Conservation (phyloP, 176 grass and related monocot species). For the Phyllostachys edulis region DNA sequence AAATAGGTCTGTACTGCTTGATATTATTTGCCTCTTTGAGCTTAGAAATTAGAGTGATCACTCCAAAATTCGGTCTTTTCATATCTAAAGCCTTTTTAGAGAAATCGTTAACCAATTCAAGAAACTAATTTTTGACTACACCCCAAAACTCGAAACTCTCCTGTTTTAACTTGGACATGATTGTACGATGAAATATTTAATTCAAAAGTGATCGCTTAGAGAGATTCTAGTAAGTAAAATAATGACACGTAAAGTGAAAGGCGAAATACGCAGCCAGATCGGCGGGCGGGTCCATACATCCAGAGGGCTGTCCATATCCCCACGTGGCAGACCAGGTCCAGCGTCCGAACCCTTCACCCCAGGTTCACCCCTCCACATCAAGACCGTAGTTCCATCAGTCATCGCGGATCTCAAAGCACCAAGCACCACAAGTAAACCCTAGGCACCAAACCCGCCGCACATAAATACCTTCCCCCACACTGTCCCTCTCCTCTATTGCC, state of each 20-base stretch:
- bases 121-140: too few species aligned
- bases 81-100: too few species aligned
- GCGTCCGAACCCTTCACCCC: neutral
- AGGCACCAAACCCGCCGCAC: neutral
- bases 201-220: neutral
- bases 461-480: conserved; percentile 11
- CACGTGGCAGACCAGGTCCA: conserved; percentile 22
- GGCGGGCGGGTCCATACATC: neutral
- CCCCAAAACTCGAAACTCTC: neutral
- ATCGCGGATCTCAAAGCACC: conserved; percentile 28
- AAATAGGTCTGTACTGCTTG: too few species aligned
- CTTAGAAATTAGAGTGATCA: too few species aligned
- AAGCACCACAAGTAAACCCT: conserved; percentile 31
- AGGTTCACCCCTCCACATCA: neutral
- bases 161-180: neutral
- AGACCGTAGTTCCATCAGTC: neutral
- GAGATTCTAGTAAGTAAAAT: too few species aligned
- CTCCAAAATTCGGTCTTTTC: too few species aligned
- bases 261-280: neutral
- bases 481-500: neutral
- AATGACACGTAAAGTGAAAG: neutral
- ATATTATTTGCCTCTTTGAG: too few species aligned
- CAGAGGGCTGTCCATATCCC: neutral
- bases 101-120: too few species aligned
- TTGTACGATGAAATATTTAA: neutral